Evolutionary conservation across 2,329 filamentous ascomycete species (phyloP).

Genomic region (Fusarium sp.): DNA sequence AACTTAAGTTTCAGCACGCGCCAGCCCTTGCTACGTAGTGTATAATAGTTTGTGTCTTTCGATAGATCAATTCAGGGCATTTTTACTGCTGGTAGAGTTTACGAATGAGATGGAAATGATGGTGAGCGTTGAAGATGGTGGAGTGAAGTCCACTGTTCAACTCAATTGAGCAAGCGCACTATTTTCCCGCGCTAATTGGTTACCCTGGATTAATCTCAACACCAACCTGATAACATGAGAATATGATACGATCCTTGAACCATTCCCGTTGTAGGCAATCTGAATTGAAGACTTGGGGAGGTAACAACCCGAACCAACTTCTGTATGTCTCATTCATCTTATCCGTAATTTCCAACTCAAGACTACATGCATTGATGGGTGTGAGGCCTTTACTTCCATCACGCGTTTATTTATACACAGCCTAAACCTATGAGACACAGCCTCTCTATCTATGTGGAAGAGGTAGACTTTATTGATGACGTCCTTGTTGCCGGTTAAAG

Average conservation of each 20-base stretch:
- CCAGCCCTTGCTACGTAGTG: background rate
- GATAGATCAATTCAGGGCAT: background rate
- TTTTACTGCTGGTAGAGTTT: background rate
- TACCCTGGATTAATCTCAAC: conserved; percentile 28
- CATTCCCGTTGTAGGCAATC: background rate
- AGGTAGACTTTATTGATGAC: conserved; percentile 4
- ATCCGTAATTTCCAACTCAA: background rate
- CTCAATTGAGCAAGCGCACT: background rate
- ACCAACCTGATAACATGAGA: background rate
- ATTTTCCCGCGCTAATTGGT: background rate
- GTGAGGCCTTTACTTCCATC: conserved; percentile 1
- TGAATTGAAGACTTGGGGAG: background rate
- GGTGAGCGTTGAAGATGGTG: conserved; percentile 3
- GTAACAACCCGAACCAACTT: background rate
- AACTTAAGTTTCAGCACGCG: background rate
- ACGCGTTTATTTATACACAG: conserved; percentile 11
- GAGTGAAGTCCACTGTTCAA: background rate
- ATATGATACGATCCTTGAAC: background rate
- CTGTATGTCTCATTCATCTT: background rate
- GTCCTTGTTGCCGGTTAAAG: conserved; percentile 15
- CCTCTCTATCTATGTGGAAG: background rate
- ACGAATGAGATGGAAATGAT: background rate
- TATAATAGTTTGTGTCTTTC: background rate
- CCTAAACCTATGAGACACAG: conserved; percentile 18
- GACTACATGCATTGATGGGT: background rate